Evolutionary conservation across 768 basidiomycete genomes (phyloP), one percentile per base, ranked within the genome.

Genomic region (Suillus lakei): DNA sequence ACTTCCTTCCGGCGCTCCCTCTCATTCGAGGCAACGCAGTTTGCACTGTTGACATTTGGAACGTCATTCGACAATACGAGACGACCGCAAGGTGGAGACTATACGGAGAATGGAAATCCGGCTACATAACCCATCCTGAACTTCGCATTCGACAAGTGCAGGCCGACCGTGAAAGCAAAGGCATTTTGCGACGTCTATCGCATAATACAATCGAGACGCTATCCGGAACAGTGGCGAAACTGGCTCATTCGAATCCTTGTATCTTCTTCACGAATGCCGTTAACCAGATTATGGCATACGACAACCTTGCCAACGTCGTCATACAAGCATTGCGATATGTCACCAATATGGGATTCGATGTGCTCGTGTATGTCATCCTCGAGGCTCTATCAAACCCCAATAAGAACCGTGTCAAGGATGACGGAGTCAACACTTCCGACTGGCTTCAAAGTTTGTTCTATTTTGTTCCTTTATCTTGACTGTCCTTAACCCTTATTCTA

Each of bases 231-330:
- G 88, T 99, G 30, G 96, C 94, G 15, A 98, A 99, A 78, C 80
- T 97, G 62, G 94, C 94, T 16, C 96, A 99, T 76, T 91, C 93
- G 21, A 98, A 99, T 73, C 98, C 98, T 5, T 91, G 89, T 70
- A 90, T 96, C 59, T 88, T 99, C 70, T 99, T 98, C 81, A 74
- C 86, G 28, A 92, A 93, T 67, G 94, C 92, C 0, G 89, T 99
- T 55, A 90, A 91, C 69, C 98, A 99, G 77, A 92, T 98, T 64
- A 95, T 95, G 91, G 90, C 93, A 16, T 99, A 99, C 72, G 93
- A 97, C 73, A 99, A 99, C 77, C 79, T 98, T 61, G 94, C 93
- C 12, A 85, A 85, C 48, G 93, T 96, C 26, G 91, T 98, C 50
- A 91, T 99, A 30, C 95, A 95, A 70, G 92, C 92, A 21, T 83